These are phyloP conservation scores for Ustilaginoidea virens DNA, from an alignment of 2,329 filamentous ascomycete species.

Conservation along the genomic window DNA sequence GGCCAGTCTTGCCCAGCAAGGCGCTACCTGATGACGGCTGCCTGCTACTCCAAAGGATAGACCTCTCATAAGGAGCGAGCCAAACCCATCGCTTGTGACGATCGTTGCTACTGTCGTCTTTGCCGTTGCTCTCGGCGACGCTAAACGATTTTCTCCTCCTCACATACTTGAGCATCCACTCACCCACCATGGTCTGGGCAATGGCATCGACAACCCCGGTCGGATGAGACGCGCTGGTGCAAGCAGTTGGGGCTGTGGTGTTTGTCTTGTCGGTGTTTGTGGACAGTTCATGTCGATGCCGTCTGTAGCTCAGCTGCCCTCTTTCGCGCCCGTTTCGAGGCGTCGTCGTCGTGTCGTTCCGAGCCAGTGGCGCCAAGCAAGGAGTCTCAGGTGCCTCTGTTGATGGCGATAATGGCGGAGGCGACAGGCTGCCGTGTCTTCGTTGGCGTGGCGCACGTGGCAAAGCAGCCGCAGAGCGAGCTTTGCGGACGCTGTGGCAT, in stretches of 20 bases:
- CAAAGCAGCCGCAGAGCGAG: slow-evolving; percentile 66
- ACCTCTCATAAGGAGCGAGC: slow-evolving; percentile 90
- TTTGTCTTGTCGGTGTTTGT: slow-evolving; percentile 31
- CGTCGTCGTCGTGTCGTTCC: slow-evolving; percentile 53
- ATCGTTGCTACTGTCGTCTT: slow-evolving; percentile 56
- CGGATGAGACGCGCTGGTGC: slow-evolving; percentile 45
- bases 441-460: slow-evolving; percentile 36
- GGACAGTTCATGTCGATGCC: slow-evolving; percentile 42
- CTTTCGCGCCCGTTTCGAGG: slow-evolving; percentile 30
- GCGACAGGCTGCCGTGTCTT: slow-evolving; percentile 41
- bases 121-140: slow-evolving; percentile 49
- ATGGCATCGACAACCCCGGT: slow-evolving; percentile 89
- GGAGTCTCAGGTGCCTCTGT: slow-evolving; percentile 56
- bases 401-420: slow-evolving; percentile 50
- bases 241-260: slow-evolving; percentile 27
- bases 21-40: slow-evolving; percentile 81
- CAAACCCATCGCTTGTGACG: slow-evolving; percentile 97
- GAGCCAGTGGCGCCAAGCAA: slow-evolving; percentile 54
- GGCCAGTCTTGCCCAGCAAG: slow-evolving; percentile 82
- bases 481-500: slow-evolving; percentile 58
- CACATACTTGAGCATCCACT: slow-evolving; percentile 92
- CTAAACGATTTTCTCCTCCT: slow-evolving; percentile 83
- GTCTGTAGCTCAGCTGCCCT: slow-evolving; percentile 24
- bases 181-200: slow-evolving; percentile 94
- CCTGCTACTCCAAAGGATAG: slow-evolving; percentile 97